Conservation (phyloP, 169 alveolate species). For the Theileria luwenshuni region DNA sequence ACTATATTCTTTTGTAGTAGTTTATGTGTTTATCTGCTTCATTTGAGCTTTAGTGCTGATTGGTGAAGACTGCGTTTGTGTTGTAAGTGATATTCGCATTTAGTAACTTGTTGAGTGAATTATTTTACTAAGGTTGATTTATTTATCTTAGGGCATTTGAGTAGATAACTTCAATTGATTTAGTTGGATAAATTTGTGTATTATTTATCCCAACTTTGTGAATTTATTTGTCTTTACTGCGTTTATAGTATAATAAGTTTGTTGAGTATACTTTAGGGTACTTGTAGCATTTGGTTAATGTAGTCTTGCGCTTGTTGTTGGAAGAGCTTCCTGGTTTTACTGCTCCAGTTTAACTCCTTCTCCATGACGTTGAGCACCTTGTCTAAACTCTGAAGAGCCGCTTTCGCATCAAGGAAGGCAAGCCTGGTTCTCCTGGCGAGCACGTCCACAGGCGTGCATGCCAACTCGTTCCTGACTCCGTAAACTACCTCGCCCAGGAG, state of each 20-base stretch:
- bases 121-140: not conserved
- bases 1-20: too few relatives aligned
- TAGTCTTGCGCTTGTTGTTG: conserved; percentile 63
- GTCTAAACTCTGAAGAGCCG: conserved; percentile 55
- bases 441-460: conserved; percentile 78
- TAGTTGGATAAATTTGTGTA: too few relatives aligned
- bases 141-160: not conserved
- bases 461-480: conserved; percentile 77
- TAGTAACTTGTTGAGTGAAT: conserved; percentile 6
- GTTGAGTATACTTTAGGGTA: conserved; percentile 5
- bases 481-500: conserved; percentile 78
- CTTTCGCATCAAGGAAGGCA: conserved; percentile 75
- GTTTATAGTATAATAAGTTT: too few relatives aligned
- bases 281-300: conserved; percentile 42
- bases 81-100: not conserved
- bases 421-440: conserved; percentile 79
- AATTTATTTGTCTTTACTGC: too few relatives aligned
- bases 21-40: not conserved
- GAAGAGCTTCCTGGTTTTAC: conserved; percentile 37
- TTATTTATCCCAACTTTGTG: not conserved
- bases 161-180: not conserved
- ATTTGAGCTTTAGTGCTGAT: not conserved
- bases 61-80: not conserved
- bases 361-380: conserved; percentile 61
- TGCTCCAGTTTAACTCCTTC: conserved; percentile 70